phyloP scores from a whole-genome alignment of 2,329 filamentous ascomycete genomes.

The Epichloe sylvatica region DNA sequence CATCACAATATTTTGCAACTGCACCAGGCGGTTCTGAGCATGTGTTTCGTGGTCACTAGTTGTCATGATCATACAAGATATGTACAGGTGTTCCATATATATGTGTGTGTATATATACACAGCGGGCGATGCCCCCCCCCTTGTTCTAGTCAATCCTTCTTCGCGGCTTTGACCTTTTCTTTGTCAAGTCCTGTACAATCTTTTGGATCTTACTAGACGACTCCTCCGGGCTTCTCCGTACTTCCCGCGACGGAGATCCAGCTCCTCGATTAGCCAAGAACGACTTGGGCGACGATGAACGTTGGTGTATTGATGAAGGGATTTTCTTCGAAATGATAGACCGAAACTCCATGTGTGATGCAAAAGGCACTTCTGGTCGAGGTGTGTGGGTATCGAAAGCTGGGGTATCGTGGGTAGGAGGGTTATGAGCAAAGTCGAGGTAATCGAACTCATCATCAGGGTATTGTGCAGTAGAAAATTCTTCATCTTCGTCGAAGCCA shows the following conservation, averaged over 20 bases:
- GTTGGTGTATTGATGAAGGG: constrained; percentile 19
- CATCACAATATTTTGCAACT: not conserved
- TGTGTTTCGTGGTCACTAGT: constrained; percentile 2
- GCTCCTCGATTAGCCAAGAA: constrained; percentile 17
- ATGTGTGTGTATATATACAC: constrained; percentile 28
- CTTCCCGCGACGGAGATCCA: constrained; percentile 13
- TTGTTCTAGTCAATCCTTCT: constrained; percentile 26
- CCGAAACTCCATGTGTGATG: constrained; percentile 25
- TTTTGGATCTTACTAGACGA: constrained; percentile 35
- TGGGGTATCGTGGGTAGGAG: constrained; percentile 19
- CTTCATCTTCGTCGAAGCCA: constrained; percentile 21
- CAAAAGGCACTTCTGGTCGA: constrained; percentile 20
- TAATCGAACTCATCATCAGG: constrained; percentile 24
- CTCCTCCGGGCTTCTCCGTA: constrained; percentile 33
- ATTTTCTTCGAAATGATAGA: constrained; percentile 17
- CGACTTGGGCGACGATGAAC: constrained; percentile 22
- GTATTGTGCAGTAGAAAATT: constrained; percentile 25
- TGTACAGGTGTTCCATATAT: constrained; percentile 22
- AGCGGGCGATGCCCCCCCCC: constrained; percentile 13
- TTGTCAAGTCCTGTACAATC: constrained; percentile 24
- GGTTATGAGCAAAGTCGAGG: constrained; percentile 10
- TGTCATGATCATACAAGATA: constrained; percentile 24
- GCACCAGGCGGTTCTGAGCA: not conserved
- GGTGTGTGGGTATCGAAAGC: constrained; percentile 33
- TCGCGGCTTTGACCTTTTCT: constrained; percentile 27